Percentiles rank a stretch among this genome's conserved stretches.
phyloP scores from a whole-genome alignment of 2,329 filamentous ascomycete genomes.

The Plenodomus lindquistii region DNA sequence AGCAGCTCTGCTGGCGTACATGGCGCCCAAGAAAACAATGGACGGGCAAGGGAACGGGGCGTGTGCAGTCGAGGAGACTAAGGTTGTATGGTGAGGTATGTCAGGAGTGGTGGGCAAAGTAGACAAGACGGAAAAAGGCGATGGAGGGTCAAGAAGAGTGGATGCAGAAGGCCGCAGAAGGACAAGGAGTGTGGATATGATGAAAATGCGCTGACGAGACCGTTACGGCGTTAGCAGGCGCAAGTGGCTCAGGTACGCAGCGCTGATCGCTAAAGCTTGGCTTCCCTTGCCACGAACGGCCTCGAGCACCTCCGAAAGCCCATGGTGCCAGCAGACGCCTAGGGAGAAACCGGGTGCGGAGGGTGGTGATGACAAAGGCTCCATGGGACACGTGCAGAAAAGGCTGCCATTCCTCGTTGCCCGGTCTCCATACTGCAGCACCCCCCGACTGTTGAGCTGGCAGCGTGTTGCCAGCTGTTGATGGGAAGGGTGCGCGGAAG shows the following conservation, averaged over 20 bases:
- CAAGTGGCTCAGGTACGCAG: neutral
- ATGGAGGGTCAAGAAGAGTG: neutral
- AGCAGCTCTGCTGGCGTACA: conserved; percentile 52
- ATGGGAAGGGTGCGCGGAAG: too few species aligned
- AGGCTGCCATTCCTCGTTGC: too few species aligned
- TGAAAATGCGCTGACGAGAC: neutral
- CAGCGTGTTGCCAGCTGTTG: too few species aligned
- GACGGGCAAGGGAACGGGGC: neutral
- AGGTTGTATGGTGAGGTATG: neutral
- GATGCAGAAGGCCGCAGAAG: neutral
- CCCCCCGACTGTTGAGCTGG: too few species aligned
- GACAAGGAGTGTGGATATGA: neutral
- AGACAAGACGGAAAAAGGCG: neutral
- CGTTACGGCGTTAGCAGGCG: neutral
- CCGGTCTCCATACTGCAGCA: too few species aligned
- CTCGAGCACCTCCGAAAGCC: neutral
- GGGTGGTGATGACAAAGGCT: too few species aligned
- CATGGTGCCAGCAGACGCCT: neutral
- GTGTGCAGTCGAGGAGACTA: neutral
- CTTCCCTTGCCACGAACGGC: neutral
- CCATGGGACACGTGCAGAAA: too few species aligned
- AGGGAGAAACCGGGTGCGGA: neutral
- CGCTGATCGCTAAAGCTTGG: neutral
- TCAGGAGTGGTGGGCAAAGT: neutral
- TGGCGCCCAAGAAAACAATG: conserved; percentile 31